Base-by-base conservation (phyloP, 106 monocot genomes). In the Chionographis japonica region DNA sequence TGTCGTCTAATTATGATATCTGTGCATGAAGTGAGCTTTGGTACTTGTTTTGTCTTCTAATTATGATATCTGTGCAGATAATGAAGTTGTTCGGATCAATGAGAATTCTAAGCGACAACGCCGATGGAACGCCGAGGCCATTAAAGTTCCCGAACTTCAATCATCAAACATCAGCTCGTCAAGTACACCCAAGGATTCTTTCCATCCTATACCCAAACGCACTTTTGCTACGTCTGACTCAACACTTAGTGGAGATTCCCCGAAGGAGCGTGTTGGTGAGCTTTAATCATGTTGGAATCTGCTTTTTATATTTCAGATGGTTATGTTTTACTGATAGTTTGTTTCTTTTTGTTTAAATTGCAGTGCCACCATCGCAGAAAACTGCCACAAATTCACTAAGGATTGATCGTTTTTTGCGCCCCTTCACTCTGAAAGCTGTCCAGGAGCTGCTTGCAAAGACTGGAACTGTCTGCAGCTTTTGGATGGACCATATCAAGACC, bases 261-360 rank as follows among this genome's bases (percentile, higher is more conserved):
- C 80, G 11, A 92, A 87, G 72, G 97, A 97, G 60, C 79, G 97
- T 50, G 54, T 79, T 75, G 94, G 94, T 94, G 51, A 68, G 67
- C 9, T 65, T 74, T 61, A 7, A 35, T 52, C 18, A 27, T 19
- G 10, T 64, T 50, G 54, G 4, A 3, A 15, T 16, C 51, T 7
- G 38, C 36, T 20, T 27, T 27, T 27, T 27, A 27, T 27, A 27
- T 1, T 27, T 56, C 60, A 27, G 42, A 35, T 59, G 8, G 39
- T 37, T 55, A 40, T 67, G 6, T 74, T 52, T 27, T 20, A 27
- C 55, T 68, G 42, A 0, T n/a, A 35, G 8, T 67, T 58, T 76
- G 38, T 4, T 2, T 62, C 8, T 10, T 12, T 52, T 2, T 62
- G 50, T 60, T 58, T 18, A 11, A 58, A 6, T 17, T 73, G 56